phyloP scores from a whole-genome alignment of 75 land plant genomes.

The Cryptomeria japonica region DNA sequence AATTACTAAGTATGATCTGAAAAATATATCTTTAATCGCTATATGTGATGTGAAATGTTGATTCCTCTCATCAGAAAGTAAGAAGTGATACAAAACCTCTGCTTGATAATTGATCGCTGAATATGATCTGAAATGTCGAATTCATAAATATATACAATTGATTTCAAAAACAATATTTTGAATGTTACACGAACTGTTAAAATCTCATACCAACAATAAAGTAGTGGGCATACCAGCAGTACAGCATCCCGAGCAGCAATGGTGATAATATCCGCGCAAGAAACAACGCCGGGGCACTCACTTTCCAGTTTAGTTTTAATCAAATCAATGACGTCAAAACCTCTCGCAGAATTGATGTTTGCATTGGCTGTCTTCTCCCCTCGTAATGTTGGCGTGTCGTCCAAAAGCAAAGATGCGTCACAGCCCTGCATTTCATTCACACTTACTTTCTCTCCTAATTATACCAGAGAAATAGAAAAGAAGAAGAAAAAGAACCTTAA shows the following conservation, averaged over 20 bases:
- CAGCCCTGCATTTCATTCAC: constrained; percentile 1
- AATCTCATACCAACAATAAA: neutral
- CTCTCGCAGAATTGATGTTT: neutral
- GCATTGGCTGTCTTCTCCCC: constrained; percentile 7
- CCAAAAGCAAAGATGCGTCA: constrained; percentile 10
- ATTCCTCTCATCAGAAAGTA: too few relatives aligned
- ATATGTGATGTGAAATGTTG: too few relatives aligned
- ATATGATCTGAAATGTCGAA: too few relatives aligned
- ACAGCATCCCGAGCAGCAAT: constrained; percentile 11
- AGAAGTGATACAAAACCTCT: too few relatives aligned
- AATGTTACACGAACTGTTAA: too few relatives aligned
- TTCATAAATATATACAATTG: too few relatives aligned
- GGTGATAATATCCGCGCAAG: constrained; percentile 10
- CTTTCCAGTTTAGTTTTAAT: constrained; percentile 1
- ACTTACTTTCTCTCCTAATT: neutral
- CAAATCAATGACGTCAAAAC: neutral
- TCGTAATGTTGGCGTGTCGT: neutral
- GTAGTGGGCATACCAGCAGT: neutral
- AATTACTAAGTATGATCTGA: too few relatives aligned
- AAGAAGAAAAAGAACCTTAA: neutral
- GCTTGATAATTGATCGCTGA: too few relatives aligned
- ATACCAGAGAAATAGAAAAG: neutral
- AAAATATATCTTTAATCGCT: too few relatives aligned
- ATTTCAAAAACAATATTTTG: too few relatives aligned
- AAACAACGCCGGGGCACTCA: constrained; percentile 13